Evolutionary conservation across 1,139 yeast species (phyloP).

Genomic region (Candida anutae): DNA sequence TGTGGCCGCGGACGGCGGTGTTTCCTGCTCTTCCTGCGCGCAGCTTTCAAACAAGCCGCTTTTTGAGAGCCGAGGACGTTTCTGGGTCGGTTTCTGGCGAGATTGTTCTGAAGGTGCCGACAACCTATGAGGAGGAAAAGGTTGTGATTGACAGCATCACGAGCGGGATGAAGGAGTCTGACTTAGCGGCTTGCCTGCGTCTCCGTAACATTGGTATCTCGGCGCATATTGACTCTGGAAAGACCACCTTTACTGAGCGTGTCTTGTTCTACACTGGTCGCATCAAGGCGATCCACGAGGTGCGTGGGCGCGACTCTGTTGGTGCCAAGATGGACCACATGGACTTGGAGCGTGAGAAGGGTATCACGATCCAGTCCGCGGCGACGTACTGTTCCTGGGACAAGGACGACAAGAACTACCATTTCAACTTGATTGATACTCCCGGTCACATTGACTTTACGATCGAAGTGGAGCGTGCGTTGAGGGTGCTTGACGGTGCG

Average conservation of each 20-base stretch:
- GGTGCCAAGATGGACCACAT: slow-evolving; percentile 73
- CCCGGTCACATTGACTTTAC: slow-evolving; percentile 86
- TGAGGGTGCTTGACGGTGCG: slow-evolving; percentile 96
- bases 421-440: slow-evolving; percentile 47
- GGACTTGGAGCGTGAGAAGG: slow-evolving; percentile 81
- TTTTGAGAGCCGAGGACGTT: too few relatives aligned
- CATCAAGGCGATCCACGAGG: slow-evolving; percentile 96
- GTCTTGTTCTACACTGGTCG: slow-evolving; percentile 94
- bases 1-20: too few relatives aligned
- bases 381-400: slow-evolving; percentile 98
- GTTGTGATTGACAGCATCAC: slow-evolving; percentile 55
- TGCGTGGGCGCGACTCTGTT: slow-evolving; percentile 93
- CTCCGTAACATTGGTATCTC: slow-evolving; percentile 95
- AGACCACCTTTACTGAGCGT: slow-evolving; percentile 93
- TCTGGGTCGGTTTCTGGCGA: too few relatives aligned
- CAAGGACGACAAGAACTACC: slow-evolving; percentile 60
- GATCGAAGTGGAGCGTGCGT: slow-evolving; percentile 95
- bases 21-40: too few relatives aligned
- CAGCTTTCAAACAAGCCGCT: too few relatives aligned
- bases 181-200: slow-evolving; percentile 42
- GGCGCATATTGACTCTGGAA: slow-evolving; percentile 81
- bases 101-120: slow-evolving; percentile 18
- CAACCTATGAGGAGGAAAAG: slow-evolving; percentile 65
- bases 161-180: slow-evolving; percentile 47
- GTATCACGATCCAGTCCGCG: slow-evolving; percentile 75